Conservation (phyloP, 75 land plant species). For the Isoetes taiwanensis region DNA sequence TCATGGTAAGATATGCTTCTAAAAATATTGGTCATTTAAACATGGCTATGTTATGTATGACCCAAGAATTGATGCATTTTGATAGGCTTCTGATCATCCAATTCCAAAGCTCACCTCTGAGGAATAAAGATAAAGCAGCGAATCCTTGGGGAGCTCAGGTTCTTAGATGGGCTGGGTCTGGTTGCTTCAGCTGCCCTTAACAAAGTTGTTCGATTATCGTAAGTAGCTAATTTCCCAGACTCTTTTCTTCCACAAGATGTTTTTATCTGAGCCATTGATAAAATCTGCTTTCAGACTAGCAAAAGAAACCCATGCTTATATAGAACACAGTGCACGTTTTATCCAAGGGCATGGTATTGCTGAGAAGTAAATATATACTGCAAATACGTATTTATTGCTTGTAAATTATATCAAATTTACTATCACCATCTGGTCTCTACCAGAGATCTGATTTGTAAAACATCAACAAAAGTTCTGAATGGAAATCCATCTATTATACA, state of each 20-base stretch:
- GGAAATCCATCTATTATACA: no score
- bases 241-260: not conserved
- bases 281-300: conserved; percentile 35
- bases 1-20: conserved; percentile 33
- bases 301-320: conserved; percentile 80
- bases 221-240: conserved; percentile 13
- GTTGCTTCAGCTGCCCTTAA: conserved; percentile 49
- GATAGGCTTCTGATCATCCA: conserved; percentile 84
- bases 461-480: no score
- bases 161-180: conserved; percentile 51
- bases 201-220: conserved; percentile 63
- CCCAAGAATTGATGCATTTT: not conserved
- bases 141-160: conserved; percentile 55
- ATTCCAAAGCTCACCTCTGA: conserved; percentile 16
- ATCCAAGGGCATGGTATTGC: conserved; percentile 66
- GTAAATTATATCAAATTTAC: no score
- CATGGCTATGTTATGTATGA: not conserved
- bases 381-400: no score
- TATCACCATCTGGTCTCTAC: no score
- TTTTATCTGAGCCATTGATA: not conserved
- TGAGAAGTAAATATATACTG: no score
- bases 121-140: conserved; percentile 41
- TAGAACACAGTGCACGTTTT: conserved; percentile 71
- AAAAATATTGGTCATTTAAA: not conserved
- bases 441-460: no score